Conservation (phyloP, 106 monocot genomes). For the Posidonia australis region DNA sequence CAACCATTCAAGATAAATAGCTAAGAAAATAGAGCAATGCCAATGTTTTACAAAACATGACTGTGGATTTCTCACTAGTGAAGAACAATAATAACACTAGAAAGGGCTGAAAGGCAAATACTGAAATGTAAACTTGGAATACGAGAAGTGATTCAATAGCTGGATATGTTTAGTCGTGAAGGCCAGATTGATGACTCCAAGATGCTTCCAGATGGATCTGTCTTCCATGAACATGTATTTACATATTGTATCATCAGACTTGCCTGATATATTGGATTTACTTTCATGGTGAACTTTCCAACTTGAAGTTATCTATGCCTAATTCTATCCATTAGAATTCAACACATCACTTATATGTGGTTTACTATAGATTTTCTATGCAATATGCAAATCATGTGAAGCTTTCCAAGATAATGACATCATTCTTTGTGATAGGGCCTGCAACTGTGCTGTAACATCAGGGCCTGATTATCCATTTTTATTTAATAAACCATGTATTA, state of each 20-base stretch:
- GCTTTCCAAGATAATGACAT: constrained; percentile 68
- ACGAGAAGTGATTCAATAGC: constrained; percentile 52
- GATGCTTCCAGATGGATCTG: constrained; percentile 52
- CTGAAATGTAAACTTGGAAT: constrained; percentile 77
- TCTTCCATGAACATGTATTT: constrained; percentile 59
- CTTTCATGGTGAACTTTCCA: no score
- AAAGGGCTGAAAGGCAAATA: constrained; percentile 70
- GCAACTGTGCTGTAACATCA: no score
- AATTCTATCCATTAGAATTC: neutral
- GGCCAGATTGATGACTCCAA: constrained; percentile 44
- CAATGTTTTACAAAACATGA: no score
- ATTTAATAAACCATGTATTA: no score
- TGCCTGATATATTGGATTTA: neutral
- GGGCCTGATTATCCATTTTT: no score
- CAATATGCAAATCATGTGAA: constrained; percentile 66
- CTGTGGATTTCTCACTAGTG: no score
- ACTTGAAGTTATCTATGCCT: constrained; percentile 4
- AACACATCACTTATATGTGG: constrained; percentile 1
- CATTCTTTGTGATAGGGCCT: constrained; percentile 55
- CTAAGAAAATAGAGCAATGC: no score
- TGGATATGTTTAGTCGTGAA: constrained; percentile 52
- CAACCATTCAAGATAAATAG: no score
- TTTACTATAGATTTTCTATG: constrained; percentile 46
- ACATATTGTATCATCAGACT: neutral
- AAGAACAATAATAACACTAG: no score